A percentile compares a stretch with the other conserved stretches of the same genome.
These are phyloP conservation scores for Terfezia boudieri DNA, from an alignment of 495 filamentous ascomycete genomes.

Conservation along the genomic window DNA sequence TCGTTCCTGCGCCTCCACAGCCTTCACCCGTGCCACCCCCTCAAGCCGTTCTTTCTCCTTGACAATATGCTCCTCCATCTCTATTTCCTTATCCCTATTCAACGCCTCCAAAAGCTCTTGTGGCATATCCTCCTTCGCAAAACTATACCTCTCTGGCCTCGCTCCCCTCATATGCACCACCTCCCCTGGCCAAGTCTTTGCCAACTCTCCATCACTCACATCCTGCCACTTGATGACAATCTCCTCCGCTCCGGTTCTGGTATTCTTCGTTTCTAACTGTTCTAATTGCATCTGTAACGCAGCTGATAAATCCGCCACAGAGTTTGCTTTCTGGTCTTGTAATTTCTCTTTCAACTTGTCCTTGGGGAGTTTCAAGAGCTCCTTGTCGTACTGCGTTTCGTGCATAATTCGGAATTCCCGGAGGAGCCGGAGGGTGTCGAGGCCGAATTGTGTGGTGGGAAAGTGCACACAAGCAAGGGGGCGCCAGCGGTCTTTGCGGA, in stretches of 20 bases:
- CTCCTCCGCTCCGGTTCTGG: slow-evolving; percentile 11
- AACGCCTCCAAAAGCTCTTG: background rate
- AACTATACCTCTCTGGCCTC: slow-evolving; percentile 9
- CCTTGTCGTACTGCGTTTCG: slow-evolving; percentile 33
- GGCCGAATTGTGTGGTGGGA: slow-evolving; percentile 36
- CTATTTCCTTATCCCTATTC: background rate
- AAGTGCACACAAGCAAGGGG: slow-evolving; percentile 59
- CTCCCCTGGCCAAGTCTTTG: slow-evolving; percentile 41
- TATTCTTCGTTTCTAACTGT: slow-evolving; percentile 12
- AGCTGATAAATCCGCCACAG: slow-evolving; percentile 64
- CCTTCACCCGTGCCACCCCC: background rate
- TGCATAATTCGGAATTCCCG: slow-evolving; percentile 59
- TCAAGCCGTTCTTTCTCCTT: background rate
- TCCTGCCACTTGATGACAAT: slow-evolving; percentile 49
- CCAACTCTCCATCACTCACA: slow-evolving; percentile 40
- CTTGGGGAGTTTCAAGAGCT: slow-evolving; percentile 28
- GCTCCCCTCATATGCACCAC: slow-evolving; percentile 33
- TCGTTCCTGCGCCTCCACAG: background rate
- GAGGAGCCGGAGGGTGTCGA: slow-evolving; percentile 52
- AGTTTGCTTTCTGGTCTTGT: slow-evolving; percentile 78
- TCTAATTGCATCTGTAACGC: slow-evolving; percentile 35
- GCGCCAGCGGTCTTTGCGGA: slow-evolving; percentile 86
- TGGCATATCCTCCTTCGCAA: slow-evolving; percentile 2
- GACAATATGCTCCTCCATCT: background rate
- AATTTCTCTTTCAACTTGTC: slow-evolving; percentile 39